Base-by-base conservation (phyloP, 2,329 filamentous ascomycete genomes). In the Peltaster fructicola region DNA sequence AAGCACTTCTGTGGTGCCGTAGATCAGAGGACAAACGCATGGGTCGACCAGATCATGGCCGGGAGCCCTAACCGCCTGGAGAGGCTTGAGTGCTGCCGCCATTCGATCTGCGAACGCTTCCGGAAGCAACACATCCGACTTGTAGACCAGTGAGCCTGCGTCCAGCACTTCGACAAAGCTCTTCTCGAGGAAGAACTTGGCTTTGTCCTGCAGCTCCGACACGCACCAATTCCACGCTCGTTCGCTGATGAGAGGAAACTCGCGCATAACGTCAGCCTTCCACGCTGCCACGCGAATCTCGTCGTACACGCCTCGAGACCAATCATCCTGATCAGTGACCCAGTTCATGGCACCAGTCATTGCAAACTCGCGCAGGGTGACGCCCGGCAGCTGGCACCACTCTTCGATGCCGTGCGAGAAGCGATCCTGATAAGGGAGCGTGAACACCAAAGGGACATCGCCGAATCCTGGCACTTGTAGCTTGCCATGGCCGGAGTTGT, bases 181-280 rank as follows among this genome's bases (percentile, higher is more conserved):
- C 7, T 45, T 51, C 5, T 48, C 26, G 24, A 53, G 40, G 32
- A 54, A 56, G 9, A 54, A 37, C 9, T 36, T 37, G 3, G 61
- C 59, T 37, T 67, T 67, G 39, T 51, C 52, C 9, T 45, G 50
- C 1, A 68, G 51, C 35, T 68, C 63, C 5, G 47, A 34, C n/a
- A 63, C 22, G 17, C 44, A 47, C 34, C 34, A 26, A 25, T 34
- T 14, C 39, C 37, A 23, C 29, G 33, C 29, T 26, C 31, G 8
- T 24, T 29, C 9, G 26, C 27, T 9, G 29, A 37, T 12, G 30
- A 35, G 16, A 25, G n/a, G n/a, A n/a, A n/a, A n/a, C n/a, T n/a
- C n/a, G n/a, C n/a, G n/a, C n/a, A n/a, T n/a, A n/a, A n/a, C n/a
- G n/a, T n/a, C n/a, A n/a, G n/a, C n/a, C n/a, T n/a, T n/a, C n/a